phyloP scores from a whole-genome alignment of 768 basidiomycete genomes.

The Rhizopogon sp. region DNA sequence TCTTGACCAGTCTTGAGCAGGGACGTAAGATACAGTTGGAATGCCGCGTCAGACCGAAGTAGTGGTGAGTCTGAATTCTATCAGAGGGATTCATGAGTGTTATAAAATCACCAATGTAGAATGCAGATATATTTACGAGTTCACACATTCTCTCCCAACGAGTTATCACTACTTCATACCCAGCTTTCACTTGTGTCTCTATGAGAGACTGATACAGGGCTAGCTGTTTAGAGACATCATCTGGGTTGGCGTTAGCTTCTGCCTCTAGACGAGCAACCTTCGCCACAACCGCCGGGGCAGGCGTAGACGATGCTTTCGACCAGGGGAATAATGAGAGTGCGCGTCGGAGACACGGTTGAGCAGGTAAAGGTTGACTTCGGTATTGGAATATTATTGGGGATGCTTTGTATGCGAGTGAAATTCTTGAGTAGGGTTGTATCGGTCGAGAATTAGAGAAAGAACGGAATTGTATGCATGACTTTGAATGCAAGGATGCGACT shows the following conservation, averaged over 20 bases:
- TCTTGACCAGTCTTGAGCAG: constrained; percentile 56
- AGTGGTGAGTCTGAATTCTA: constrained; percentile 70
- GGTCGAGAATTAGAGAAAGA: constrained; percentile 12
- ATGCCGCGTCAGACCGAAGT: constrained; percentile 64
- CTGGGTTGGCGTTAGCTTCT: constrained; percentile 68
- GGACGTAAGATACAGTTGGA: constrained; percentile 69
- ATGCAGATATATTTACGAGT: constrained; percentile 52
- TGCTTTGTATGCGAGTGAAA: constrained; percentile 1
- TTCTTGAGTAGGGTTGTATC: constrained; percentile 11
- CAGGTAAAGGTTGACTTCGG: constrained; percentile 38
- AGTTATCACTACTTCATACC: constrained; percentile 66
- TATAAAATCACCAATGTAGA: background rate
- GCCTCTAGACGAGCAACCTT: constrained; percentile 71
- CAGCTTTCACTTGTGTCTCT: constrained; percentile 60
- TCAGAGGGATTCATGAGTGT: constrained; percentile 2
- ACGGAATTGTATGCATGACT: constrained; percentile 6
- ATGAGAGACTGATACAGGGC: constrained; percentile 62
- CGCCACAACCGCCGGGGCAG: constrained; percentile 63
- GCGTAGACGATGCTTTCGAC: constrained; percentile 37
- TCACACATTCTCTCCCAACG: constrained; percentile 84
- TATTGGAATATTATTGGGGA: constrained; percentile 16
- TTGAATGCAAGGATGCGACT: constrained; percentile 3
- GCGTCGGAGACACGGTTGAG: constrained; percentile 18
- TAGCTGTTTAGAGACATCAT: constrained; percentile 67
- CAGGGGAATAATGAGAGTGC: constrained; percentile 26